Percentiles rank a stretch among this genome's conserved stretches.
phyloP scores from a whole-genome alignment of 306 rosid species.

The Vicia faba region DNA sequence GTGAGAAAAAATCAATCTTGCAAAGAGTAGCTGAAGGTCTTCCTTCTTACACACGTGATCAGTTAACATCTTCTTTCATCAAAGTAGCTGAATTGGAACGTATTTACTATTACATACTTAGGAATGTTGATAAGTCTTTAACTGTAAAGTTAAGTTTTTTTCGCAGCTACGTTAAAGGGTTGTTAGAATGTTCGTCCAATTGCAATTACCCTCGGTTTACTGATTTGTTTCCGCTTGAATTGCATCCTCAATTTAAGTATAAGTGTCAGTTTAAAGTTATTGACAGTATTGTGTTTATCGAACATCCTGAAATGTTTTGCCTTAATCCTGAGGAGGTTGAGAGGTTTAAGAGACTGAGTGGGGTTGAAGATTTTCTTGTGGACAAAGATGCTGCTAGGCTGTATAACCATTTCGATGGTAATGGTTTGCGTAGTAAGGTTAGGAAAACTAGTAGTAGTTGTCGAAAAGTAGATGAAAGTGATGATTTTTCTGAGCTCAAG shows the following conservation, averaged over 20 bases:
- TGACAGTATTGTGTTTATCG: constrained; percentile 47
- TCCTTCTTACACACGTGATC: constrained; percentile 58
- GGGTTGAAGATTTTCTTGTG: constrained; percentile 55
- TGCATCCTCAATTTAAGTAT: constrained; percentile 49
- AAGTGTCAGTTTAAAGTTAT: constrained; percentile 33
- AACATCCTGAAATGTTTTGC: constrained; percentile 44
- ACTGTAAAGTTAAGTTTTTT: constrained; percentile 36
- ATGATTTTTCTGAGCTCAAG: constrained; percentile 30
- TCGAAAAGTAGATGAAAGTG: constrained; percentile 28
- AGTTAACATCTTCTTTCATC: constrained; percentile 48
- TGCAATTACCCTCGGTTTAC: constrained; percentile 57
- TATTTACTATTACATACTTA: constrained; percentile 50
- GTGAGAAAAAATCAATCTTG: constrained; percentile 50
- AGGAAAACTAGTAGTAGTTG: constrained; percentile 10
- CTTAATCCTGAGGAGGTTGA: constrained; percentile 53
- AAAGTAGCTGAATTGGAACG: constrained; percentile 50
- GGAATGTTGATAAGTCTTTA: constrained; percentile 54
- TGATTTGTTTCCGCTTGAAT: constrained; percentile 55
- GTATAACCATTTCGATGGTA: constrained; percentile 25
- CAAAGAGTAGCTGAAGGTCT: constrained; percentile 67
- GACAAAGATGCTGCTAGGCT: constrained; percentile 49
- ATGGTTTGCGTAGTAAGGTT: neutral
- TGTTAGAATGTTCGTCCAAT: constrained; percentile 29
- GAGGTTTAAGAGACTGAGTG: constrained; percentile 71
- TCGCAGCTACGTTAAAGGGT: constrained; percentile 48